Base-by-base conservation (phyloP, 306 rosid species). In the Vicia sativa region DNA sequence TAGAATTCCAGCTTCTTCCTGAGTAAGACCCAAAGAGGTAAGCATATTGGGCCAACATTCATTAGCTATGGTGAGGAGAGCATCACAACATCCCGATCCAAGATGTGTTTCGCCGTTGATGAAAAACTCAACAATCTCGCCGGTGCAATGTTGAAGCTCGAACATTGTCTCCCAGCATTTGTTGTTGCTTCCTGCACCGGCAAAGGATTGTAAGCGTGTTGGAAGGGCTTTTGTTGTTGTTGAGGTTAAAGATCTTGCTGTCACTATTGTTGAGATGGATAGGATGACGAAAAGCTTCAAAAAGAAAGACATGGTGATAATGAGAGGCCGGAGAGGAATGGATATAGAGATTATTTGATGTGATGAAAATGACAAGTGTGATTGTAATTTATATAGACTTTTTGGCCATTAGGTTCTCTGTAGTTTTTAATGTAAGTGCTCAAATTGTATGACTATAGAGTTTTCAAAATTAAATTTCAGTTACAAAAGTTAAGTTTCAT, bases 41-140 rank as follows among this genome's bases (percentile, higher is more conserved):
- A 78, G 73, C 77, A 84, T 71, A 43, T 77, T 59, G 0, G 83
- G 78, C 85, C 85, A 80, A 50, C 81, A 84, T 23, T 68, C 21
- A 4, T 65, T 66, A 0, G 85, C 75, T 39, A 84, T 84, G 11
- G 35, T 52, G 6, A 52, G 44, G 8, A 72, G 64, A 7, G 63
- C 74, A 34, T 23, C 71, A 71, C 70, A 84, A 43, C 85, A 84
- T 3, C 41, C 79, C 0, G 67, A 37, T 11, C 81, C 80, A 5
- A 78, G 65, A 15, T 69, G 45, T 3, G 75, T 21, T 63, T 74
- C 68, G 0, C 73, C 76, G 4, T 68, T 78, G 3, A 23, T 37
- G 2, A 73, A 63, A 25, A 63, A 73, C 12, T 28, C 11, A n/a
- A 73, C 26, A 5, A 63, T 37, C 28, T 72, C 77, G 7, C 77